Conservation (phyloP, 305 asterid species). For the Plantago rigida region DNA sequence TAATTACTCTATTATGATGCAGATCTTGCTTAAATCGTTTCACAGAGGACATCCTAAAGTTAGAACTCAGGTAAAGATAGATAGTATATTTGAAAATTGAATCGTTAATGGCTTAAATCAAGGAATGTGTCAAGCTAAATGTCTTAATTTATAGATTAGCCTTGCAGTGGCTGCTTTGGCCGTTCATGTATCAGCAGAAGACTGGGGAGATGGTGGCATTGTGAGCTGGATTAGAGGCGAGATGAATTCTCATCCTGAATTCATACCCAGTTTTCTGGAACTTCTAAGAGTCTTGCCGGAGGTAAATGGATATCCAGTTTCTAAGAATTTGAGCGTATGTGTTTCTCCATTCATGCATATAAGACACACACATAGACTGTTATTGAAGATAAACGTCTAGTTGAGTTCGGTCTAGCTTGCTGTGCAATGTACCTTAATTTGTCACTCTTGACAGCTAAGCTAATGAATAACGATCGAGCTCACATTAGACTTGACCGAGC, state of each 20-base stretch:
- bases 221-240: conserved; percentile 78
- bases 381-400: not conserved
- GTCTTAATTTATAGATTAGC: conserved; percentile 67
- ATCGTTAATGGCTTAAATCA: conserved; percentile 22
- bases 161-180: conserved; percentile 99
- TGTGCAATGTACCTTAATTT: too few species aligned
- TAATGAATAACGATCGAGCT: too few species aligned
- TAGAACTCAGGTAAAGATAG: conserved; percentile 78
- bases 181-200: conserved; percentile 84
- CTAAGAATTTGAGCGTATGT: not conserved
- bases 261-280: conserved; percentile 85
- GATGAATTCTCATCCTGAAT: conserved; percentile 87
- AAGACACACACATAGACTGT: not conserved
- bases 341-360: not conserved
- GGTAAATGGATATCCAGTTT: conserved; percentile 39
- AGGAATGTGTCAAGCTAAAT: conserved; percentile 37
- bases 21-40: conserved; percentile 82
- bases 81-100: conserved; percentile 15
- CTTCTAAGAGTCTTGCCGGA: conserved; percentile 93
- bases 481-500: too few species aligned
- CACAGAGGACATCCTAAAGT: conserved; percentile 92
- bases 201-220: conserved; percentile 96
- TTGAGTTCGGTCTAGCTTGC: too few species aligned
- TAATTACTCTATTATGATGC: conserved; percentile 34
- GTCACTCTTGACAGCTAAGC: too few species aligned